phyloP scores from a whole-genome alignment of 2,329 filamentous ascomycete genomes.

The Tympanopsis confertula region DNA sequence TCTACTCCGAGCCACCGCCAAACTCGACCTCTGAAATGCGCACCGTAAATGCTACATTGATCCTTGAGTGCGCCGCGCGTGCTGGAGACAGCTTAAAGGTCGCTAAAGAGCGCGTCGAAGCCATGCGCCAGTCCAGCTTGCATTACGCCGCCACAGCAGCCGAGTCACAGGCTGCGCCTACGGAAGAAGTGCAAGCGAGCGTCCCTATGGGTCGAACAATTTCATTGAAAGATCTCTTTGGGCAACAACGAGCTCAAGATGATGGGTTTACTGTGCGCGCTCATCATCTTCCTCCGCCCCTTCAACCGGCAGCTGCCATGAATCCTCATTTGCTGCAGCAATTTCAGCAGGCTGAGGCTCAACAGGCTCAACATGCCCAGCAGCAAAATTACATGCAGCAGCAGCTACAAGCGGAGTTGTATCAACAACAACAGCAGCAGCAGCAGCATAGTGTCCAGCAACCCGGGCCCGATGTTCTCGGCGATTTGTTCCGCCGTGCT shows the following conservation, averaged over 20 bases:
- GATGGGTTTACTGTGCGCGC: slow-evolving; percentile 34
- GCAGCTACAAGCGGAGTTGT: slow-evolving; percentile 4
- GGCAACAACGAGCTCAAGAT: slow-evolving; percentile 38
- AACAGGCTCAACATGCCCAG: background rate
- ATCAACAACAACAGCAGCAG: slow-evolving; percentile 1
- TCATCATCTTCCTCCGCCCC: slow-evolving; percentile 18
- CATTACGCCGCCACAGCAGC: slow-evolving; percentile 16
- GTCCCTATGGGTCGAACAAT: slow-evolving; percentile 38
- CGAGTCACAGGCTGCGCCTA: slow-evolving; percentile 1
- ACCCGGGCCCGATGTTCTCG: slow-evolving; percentile 20
- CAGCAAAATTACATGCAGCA: slow-evolving; percentile 3
- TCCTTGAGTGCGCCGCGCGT: slow-evolving; percentile 39
- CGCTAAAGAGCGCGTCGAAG: slow-evolving; percentile 23
- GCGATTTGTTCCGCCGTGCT: slow-evolving; percentile 27
- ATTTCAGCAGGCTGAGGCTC: slow-evolving; percentile 4
- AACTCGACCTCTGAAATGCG: slow-evolving; percentile 39
- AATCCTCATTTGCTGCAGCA: slow-evolving; percentile 1
- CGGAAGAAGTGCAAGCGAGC: slow-evolving; percentile 21
- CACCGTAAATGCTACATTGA: slow-evolving; percentile 36
- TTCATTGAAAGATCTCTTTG: slow-evolving; percentile 39
- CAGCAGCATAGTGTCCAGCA: slow-evolving; percentile 5
- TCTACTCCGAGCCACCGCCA: slow-evolving; percentile 46
- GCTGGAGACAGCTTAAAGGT: slow-evolving; percentile 34
- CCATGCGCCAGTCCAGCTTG: slow-evolving; percentile 16
- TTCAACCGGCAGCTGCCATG: background rate